A percentile compares a stretch with the other conserved stretches of the same genome.
These are phyloP conservation scores for Calycina herbarum DNA, from an alignment of 2,329 filamentous ascomycete species.

Conservation along the genomic window DNA sequence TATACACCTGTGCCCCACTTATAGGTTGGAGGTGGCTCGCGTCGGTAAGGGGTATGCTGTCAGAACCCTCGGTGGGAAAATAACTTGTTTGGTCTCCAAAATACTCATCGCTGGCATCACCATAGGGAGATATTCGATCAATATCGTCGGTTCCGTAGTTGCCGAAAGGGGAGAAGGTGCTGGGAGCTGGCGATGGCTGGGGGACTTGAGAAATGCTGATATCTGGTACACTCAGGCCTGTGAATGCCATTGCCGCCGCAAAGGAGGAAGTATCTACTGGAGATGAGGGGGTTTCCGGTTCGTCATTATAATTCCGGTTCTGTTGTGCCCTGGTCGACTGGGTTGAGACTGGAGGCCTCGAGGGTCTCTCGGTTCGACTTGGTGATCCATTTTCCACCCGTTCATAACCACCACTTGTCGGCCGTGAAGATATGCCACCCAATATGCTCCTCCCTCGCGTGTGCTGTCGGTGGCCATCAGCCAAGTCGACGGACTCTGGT, in stretches of 20 bases:
- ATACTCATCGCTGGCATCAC: constrained; percentile 26
- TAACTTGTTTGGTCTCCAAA: constrained; percentile 31
- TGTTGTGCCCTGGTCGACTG: constrained; percentile 7
- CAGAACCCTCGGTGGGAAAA: constrained; percentile 48
- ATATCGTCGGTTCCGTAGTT: constrained; percentile 31
- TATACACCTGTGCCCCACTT: constrained; percentile 43
- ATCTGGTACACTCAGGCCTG: constrained; percentile 37
- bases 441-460: constrained; percentile 37
- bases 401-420: constrained; percentile 31
- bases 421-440: constrained; percentile 28
- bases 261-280: constrained; percentile 36
- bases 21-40: constrained; percentile 56
- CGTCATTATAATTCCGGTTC: constrained; percentile 20
- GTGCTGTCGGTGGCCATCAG: constrained; percentile 30
- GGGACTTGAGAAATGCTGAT: constrained; percentile 35
- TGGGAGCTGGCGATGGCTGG: constrained; percentile 24
- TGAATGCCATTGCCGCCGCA: constrained; percentile 38
- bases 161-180: constrained; percentile 27
- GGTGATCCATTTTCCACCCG: background rate
- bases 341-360: background rate
- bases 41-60: constrained; percentile 60
- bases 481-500: constrained; percentile 34
- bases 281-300: constrained; percentile 31
- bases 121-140: constrained; percentile 31
- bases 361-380: constrained; percentile 2